Base-by-base conservation (phyloP, 352 stramenopile genomes). In the Discostella stelligera region DNA sequence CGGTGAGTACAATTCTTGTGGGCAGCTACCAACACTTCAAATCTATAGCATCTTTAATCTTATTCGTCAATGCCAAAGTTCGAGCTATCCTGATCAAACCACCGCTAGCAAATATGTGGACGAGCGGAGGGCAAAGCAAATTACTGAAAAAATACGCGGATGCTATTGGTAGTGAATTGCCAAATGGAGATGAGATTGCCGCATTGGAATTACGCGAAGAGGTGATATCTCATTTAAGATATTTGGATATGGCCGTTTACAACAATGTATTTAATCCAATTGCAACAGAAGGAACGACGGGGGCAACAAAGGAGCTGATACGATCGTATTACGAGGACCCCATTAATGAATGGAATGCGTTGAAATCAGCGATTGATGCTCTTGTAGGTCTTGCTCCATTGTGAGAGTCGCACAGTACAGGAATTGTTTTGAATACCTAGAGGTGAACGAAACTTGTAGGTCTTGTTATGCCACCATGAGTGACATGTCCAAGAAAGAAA, bases 251-350 rank as follows among this genome's bases (percentile, higher is more conserved):
- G 82, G 79, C 85, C 1, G 86, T 87, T 4, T 93, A 94, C 58
- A 93, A 93, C 60, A 94, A 94, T 68, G 73, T 88, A 25, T 94
- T 94, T 54, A 92, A 91, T 77, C 89, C 89, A 9, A 92, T 91
- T 60, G 78, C 64, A 10, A 82, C 62, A 1, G 86, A 92, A 52
- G 85, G 84, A 30, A 75, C 52, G 48, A 81, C 25, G 48, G 83
- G 82, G 13, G 89, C 87, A 37, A 90, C 85, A 10, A 91, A 90
- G 49, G 82, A 86, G 41, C 63, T 94, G 18, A 67, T 94, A 25
- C 41, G 77, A 66, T 84, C 70, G 46, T 94, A 93, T 77, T 91
- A 92, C 58, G 85, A 94, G 64, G 85, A 93, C 68, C 89, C 89
- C 8, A 85, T 71, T 3, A 88, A 83, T 39, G 89, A 94, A 80